These are phyloP conservation scores for Cladosporium sphaerospermum DNA, from an alignment of 2,329 filamentous ascomycete genomes.

Conservation along the genomic window DNA sequence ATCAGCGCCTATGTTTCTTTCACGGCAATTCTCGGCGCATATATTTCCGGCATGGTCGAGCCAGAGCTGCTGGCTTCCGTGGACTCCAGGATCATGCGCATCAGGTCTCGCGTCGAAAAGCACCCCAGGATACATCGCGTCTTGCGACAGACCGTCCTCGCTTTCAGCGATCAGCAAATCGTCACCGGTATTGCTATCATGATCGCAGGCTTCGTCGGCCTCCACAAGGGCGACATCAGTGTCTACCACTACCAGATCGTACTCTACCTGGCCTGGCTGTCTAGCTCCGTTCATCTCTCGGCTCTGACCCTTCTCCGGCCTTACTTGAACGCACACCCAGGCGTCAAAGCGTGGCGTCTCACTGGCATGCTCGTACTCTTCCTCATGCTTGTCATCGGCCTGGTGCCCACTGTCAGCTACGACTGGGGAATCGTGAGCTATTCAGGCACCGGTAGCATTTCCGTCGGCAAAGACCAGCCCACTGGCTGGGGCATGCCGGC, in stretches of 20 bases:
- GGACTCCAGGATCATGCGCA: conserved; percentile 7
- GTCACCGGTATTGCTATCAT: conserved; percentile 17
- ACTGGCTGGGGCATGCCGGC: conserved; percentile 16
- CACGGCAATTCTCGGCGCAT: conserved; percentile 14
- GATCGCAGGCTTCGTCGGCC: conserved; percentile 18
- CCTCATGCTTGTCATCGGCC: conserved; percentile 18
- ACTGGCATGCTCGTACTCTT: conserved; percentile 19
- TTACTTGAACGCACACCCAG: conserved; percentile 13
- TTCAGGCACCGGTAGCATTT: not conserved
- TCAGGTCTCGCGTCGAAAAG: conserved; percentile 13
- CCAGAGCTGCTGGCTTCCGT: conserved; percentile 15
- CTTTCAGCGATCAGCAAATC: conserved; percentile 8
- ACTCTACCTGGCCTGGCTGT: conserved; percentile 27
- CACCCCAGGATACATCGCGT: not conserved
- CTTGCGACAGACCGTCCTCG: conserved; percentile 6
- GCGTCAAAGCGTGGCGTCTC: conserved; percentile 18
- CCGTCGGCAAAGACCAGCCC: too few species aligned
- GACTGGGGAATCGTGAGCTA: conserved; percentile 16
- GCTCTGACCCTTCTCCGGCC: conserved; percentile 18
- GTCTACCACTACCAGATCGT: conserved; percentile 26
- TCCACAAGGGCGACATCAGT: conserved; percentile 16
- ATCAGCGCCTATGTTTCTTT: conserved; percentile 20
- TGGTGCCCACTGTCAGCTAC: conserved; percentile 19
- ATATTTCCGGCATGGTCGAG: conserved; percentile 15
- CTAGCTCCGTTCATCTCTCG: conserved; percentile 23